Base-by-base conservation (phyloP, 2,329 filamentous ascomycete species). In the Apiospora koreana region DNA sequence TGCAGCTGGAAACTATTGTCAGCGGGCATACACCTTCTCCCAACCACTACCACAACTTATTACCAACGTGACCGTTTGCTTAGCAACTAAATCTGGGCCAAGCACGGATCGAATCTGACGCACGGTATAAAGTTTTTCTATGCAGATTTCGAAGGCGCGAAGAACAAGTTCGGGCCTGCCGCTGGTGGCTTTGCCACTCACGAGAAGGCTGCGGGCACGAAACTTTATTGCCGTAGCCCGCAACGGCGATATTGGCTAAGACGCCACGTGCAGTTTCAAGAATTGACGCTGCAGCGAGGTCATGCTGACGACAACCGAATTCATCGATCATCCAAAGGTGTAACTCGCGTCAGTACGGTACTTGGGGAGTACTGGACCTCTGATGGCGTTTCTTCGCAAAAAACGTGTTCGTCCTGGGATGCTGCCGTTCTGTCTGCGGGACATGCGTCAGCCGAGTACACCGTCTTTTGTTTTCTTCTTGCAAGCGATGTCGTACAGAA, bases 221-320 rank as follows among this genome's bases (percentile, higher is more conserved):
- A 68, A 68, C 45, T 68, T 48, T 68, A 50, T 68, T 68, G 31
- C 45, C 14, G 66, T 38, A 38, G 43, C 18, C 46, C 31, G 45
- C 66, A 68, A 68, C 66, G 66, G 66, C 45, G 66, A 68, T 10
- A 41, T 54, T 45, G 66, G 28, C 35, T 41, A 25, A 48, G 31
- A 43, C 66, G 66, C 66, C 66, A 68, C 66, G 46, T 68, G 66
- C 66, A 25, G 66, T 68, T 68, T 68, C 66, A 68, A 68, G 25
- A 31, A 54, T 54, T 50, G 45, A 66, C 23, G 64, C 64, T 23
- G 54, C 54, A 38, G 54, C 28, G 54, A 35, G n/a, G 54, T 62
- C 54, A 62, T 62, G 54, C 54, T 38, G 54, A 62, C 54, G 31
- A 62, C 21, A 62, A 38, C 54, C 31, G 18, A 62, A 38, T 62